Evolutionary conservation across 2,329 filamentous ascomycete species (phyloP).

Genomic region (Botrytis fabae): DNA sequence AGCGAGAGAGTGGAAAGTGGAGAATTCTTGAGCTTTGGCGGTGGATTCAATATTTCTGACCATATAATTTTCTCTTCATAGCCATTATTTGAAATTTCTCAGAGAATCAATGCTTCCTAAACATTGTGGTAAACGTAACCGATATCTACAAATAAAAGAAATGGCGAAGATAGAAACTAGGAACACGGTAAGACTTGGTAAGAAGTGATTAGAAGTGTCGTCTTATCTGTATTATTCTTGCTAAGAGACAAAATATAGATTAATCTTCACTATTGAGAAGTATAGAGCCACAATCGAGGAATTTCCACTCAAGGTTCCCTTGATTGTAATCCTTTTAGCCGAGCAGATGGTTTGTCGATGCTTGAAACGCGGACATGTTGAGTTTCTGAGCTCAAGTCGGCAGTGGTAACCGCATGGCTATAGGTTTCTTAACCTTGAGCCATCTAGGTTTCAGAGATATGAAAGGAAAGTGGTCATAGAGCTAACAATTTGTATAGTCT

Average conservation of each 20-base stretch:
- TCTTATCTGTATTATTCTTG: neutral
- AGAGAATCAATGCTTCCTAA: neutral
- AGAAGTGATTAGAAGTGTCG: neutral
- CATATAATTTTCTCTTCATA: neutral
- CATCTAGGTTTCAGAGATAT: neutral
- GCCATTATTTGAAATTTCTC: neutral
- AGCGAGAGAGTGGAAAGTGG: neutral
- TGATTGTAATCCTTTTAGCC: neutral
- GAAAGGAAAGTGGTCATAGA: neutral
- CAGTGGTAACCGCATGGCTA: neutral
- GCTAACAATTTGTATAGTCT: neutral
- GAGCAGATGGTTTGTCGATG: neutral
- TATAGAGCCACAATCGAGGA: neutral
- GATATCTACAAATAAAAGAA: neutral
- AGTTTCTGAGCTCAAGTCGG: neutral
- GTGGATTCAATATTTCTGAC: neutral
- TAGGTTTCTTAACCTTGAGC: neutral
- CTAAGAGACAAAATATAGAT: neutral
- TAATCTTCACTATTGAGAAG: rapidly evolving
- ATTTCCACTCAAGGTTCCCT: neutral
- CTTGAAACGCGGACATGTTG: neutral
- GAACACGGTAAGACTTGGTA: neutral
- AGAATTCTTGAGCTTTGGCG: neutral
- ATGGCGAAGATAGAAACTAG: neutral
- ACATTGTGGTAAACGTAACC: neutral